These are phyloP conservation scores for Cladophialophora chaetospira DNA, from an alignment of 2,329 filamentous ascomycete genomes.

Conservation along the genomic window DNA sequence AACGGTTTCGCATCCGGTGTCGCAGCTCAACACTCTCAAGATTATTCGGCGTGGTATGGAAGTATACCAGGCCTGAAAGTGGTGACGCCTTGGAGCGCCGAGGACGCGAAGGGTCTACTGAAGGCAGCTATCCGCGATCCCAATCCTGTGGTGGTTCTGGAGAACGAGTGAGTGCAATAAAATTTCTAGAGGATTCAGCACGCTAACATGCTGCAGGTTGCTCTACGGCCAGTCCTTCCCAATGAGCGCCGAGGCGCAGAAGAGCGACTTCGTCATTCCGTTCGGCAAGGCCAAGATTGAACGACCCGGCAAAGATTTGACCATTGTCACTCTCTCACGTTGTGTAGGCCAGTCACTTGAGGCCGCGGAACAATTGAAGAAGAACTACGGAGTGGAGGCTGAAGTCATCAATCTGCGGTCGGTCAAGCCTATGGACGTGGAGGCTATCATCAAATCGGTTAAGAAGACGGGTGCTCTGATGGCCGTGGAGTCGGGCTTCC, in stretches of 20 bases:
- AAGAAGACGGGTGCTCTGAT: constrained; percentile 97
- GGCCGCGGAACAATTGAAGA: constrained; percentile 88
- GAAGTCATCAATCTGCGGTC: constrained; percentile 99
- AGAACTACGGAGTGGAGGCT: constrained; percentile 92
- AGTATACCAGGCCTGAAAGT: constrained; percentile 98
- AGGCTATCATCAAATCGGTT: constrained; percentile 92
- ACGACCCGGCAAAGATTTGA: constrained; percentile 91
- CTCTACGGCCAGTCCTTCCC: constrained; percentile 93
- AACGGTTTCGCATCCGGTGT: constrained; percentile 98
- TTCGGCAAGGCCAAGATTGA: constrained; percentile 99
- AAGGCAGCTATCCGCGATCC: constrained; percentile 98
- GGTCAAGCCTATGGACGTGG: constrained; percentile 93
- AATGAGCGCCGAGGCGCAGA: constrained; percentile 95
- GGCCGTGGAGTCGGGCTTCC: constrained; percentile 93
- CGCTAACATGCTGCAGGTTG: constrained; percentile 54
- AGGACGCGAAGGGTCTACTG: constrained; percentile 96
- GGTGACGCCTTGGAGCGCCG: constrained; percentile 90
- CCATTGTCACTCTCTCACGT: constrained; percentile 90
- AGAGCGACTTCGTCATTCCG: constrained; percentile 93
- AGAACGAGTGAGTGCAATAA: constrained; percentile 68
- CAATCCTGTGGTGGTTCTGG: constrained; percentile 89
- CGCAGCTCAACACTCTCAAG: constrained; percentile 96
- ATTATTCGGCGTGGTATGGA: constrained; percentile 98
- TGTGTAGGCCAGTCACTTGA: constrained; percentile 89
- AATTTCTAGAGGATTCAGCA: background rate